Evolutionary conservation across 129 eudicot genomes (phyloP), one percentile per base, ranked within the genome.

Genomic region (Centrapalus pauciflorus): DNA sequence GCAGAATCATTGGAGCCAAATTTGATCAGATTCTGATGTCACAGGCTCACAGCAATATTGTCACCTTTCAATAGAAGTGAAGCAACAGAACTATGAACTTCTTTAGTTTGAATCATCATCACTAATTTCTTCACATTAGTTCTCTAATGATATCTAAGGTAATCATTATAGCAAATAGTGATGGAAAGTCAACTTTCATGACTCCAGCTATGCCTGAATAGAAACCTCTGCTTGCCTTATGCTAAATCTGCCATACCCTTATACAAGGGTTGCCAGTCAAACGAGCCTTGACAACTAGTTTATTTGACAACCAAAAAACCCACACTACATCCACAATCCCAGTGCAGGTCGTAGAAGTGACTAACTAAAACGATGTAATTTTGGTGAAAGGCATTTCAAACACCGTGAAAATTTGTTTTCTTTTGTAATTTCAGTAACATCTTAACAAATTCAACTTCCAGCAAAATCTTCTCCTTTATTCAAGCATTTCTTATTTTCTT

Each of bases 321-420:
- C n/a, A 4, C 46, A 38, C 2, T 38, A 12, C 16, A 38, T 43
- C n/a, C 14, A 20, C 7, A n/a, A 14, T 7, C 50, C 19, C 21
- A 4, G 21, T 43, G 50, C 50, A 43, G 50, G 20, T 43, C n/a
- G n/a, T n/a, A 16, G 24, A 45, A 5, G 24, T 14, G 10, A 45
- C 10, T 45, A 45, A 45, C 10, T 45, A 10, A 16, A 16, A 45
- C 14, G 9, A 45, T 16, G 24, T 14, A 6, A 45, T 45, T 45
- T 45, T 45, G 52, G 52, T 16, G 52, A 45, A 45, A 45, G 23
- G 10, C 52, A 45, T 27, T 12, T 34, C 35, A 54, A 67, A 67
- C 52, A 68, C 12, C n/a, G 12, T 66, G 12, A 12, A 37, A 26
- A 55, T 26, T 52, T 68, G 25, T 34, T 68, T 68, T 41, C 45